A percentile compares a stretch with the other conserved stretches of the same genome.
Conservation (phyloP, 192 early-diverging fungal species). For the Podila epigama region DNA sequence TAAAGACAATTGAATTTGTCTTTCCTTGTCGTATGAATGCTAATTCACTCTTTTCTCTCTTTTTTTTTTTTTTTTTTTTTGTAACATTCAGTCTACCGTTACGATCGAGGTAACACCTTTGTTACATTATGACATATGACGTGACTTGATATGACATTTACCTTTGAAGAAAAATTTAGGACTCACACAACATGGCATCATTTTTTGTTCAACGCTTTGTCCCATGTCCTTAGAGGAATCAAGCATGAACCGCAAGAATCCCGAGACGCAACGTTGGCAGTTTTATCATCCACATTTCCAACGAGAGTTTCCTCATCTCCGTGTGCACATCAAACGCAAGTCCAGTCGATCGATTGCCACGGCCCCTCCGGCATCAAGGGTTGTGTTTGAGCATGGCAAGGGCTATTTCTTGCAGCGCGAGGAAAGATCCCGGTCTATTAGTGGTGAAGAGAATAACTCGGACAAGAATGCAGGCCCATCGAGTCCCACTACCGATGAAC, state of each 20-base stretch:
- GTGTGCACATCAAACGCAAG: constrained; percentile 79
- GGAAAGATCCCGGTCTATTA: constrained; percentile 1
- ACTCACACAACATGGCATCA: too few relatives aligned
- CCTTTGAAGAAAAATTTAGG: too few relatives aligned
- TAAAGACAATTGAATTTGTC: too few relatives aligned
- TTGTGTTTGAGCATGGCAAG: constrained; percentile 47
- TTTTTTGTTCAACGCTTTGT: too few relatives aligned
- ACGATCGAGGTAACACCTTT: constrained; percentile 27
- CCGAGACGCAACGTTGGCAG: constrained; percentile 82
- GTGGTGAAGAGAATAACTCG: neutral
- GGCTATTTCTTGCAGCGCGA: constrained; percentile 41
- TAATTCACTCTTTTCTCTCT: too few relatives aligned
- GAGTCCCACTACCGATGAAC: neutral
- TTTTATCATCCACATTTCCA: constrained; percentile 89
- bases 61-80: neutral
- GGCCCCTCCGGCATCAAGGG: constrained; percentile 32
- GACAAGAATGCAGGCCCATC: neutral
- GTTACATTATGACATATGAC: too few relatives aligned
- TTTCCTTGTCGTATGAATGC: neutral
- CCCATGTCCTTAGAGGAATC: constrained; percentile 48
- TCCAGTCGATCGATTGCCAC: constrained; percentile 31
- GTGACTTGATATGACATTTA: too few relatives aligned
- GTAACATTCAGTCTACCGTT: constrained; percentile 44
- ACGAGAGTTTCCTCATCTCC: constrained; percentile 70
- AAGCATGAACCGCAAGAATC: constrained; percentile 48